phyloP scores from a whole-genome alignment of 2,329 filamentous ascomycete genomes.

The Fusarium begoniae region DNA sequence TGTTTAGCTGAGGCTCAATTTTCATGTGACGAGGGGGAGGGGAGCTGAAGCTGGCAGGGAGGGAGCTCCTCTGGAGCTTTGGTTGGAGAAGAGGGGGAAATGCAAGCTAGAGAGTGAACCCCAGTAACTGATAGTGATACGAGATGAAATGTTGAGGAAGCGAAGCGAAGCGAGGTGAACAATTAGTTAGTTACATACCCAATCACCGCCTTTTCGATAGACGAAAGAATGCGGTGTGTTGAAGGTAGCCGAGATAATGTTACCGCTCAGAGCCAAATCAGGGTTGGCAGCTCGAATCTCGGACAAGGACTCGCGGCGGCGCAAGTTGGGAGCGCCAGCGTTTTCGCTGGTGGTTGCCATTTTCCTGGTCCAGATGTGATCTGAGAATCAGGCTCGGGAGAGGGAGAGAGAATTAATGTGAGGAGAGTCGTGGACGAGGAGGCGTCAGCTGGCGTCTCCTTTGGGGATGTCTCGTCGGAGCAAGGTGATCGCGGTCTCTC shows the following conservation, averaged over 20 bases:
- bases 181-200: slow-evolving; percentile 57
- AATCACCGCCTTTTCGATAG: slow-evolving; percentile 67
- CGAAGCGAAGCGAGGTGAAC: slow-evolving; percentile 17
- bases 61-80: slow-evolving; percentile 9
- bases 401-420: not conserved
- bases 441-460: slow-evolving; percentile 25
- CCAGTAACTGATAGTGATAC: slow-evolving; percentile 23
- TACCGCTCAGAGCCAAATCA: slow-evolving; percentile 67
- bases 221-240: slow-evolving; percentile 68
- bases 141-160: slow-evolving; percentile 20
- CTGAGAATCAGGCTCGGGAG: slow-evolving; percentile 1
- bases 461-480: slow-evolving; percentile 24
- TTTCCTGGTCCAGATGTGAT: slow-evolving; percentile 3
- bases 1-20: slow-evolving; percentile 23
- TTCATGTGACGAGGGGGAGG: slow-evolving; percentile 25
- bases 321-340: slow-evolving; percentile 45
- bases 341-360: slow-evolving; percentile 25
- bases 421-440: slow-evolving; percentile 12
- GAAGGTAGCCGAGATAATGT: slow-evolving; percentile 73
- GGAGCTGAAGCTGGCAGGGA: slow-evolving; percentile 25
- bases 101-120: slow-evolving; percentile 15
- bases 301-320: slow-evolving; percentile 60
- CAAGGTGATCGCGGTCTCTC: slow-evolving; percentile 27
- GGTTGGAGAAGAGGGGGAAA: slow-evolving; percentile 35
- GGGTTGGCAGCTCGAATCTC: slow-evolving; percentile 66